Base-by-base conservation (phyloP, 208 protist genomes). In the Leishmania lainsoni region DNA sequence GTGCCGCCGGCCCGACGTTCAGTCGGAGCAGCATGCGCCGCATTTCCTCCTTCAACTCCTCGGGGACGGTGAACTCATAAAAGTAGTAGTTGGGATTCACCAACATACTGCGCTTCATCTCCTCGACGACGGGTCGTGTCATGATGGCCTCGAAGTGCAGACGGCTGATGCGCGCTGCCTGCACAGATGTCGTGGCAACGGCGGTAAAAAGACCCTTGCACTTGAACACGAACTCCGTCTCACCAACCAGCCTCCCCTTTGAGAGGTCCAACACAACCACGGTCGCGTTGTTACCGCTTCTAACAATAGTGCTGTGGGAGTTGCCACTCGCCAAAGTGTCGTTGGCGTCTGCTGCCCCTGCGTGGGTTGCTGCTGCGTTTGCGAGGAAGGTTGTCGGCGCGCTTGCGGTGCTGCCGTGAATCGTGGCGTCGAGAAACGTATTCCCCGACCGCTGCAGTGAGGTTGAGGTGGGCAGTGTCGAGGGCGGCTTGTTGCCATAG, bases 81-180 rank as follows among this genome's bases (percentile, higher is more conserved):
- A 87, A 92, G 75, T 78, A 75, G 89, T 95, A 95, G 68, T 72
- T 79, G 35, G 83, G 80, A 81, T 85, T 78, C n/a, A 85, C 17
- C 49, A 86, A 75, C 61, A 95, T 84, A 83, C 69, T 84, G 66
- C 81, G 84, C 81, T 93, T 93, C 76, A 93, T 75, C 16, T 81
- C 80, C 66, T 95, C 86, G 16, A 93, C 66, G 10, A 83, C 76
- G 52, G 63, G 16, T 45, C 83, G 80, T 12, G 45, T 81, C 70
- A 91, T 91, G 79, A 93, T 90, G 3, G 85, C 86, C 76, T 95
- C 89, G 59, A 95, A 89, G 59, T 95, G 87, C 54, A 94, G 83
- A 17, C 90, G 88, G 70, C 83, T 91, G 78, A 95, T 87, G 58
- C 89, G 84, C 16, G 89, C 92, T 22, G 85, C 89, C 83, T 88